Evolutionary conservation across 2,329 filamentous ascomycete species (phyloP), one percentile per base, ranked within the genome.

Genomic region (Monosporascus sp.): DNA sequence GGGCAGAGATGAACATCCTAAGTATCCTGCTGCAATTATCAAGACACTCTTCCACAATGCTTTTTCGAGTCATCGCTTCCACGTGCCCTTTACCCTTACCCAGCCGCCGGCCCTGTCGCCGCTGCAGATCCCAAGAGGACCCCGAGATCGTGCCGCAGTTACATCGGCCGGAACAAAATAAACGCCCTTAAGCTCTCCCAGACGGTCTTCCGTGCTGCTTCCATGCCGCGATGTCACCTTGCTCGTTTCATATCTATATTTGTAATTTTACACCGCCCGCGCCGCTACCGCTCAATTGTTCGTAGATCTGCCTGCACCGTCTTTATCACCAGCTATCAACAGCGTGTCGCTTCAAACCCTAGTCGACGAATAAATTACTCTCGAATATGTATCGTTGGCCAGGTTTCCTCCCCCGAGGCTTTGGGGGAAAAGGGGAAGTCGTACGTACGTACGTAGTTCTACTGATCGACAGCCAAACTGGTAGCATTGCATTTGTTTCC

Each of bases 401-500:
- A 31, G 1, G 9, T 35, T 14, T 24, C 39, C 39, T n/a, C 17
- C 38, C 5, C 4, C 18, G 5, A 43, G 18, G 39, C 39, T 43
- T 24, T 5, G 6, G 39, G 20, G 5, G 15, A 18, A 7, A 9
- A 3, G n/a, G 15, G 37, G 2, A n/a, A 45, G 6, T 20, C 43
- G 20, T 25, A 22, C 41, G 9, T 24, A 44, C 39, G 2, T 25
- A 25, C 20, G n/a, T 17, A 18, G 8, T 46, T 25, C 24, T n/a
- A 35, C 52, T 50, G 59, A 60, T 62, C 56, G 46, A 52, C 56
- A 50, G 50, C 50, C 57, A 60, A 62, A 60, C 60, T 61, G 54
- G 56, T 48, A 49, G 36, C 31, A 49, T 25, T 39, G 53, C 57
- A 53, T 56, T 57, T 57, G 66, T 68, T 66, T 69, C 65, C 60